Conservation (phyloP, 1,284 basidiomycete genomes). For the Wallemia mellicola region DNA sequence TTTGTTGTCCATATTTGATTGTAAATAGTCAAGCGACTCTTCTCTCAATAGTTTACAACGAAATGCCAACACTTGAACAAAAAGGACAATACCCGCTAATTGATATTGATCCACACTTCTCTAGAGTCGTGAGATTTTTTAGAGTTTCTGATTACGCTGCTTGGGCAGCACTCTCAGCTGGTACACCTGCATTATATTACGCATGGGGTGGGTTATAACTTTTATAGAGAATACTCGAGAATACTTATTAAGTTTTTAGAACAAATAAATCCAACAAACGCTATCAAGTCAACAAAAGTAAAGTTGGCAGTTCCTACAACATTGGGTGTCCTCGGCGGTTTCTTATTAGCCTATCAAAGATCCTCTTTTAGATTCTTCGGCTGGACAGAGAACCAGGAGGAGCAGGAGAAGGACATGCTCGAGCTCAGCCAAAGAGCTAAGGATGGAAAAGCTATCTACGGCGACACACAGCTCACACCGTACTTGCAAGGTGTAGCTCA, state of each 20-base stretch:
- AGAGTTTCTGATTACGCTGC: conserved; percentile 57
- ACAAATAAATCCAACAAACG: not conserved
- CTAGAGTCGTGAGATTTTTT: conserved; percentile 66
- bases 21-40: not conserved
- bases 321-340: conserved; percentile 54
- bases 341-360: conserved; percentile 74
- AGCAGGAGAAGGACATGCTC: conserved; percentile 38
- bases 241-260: too few species aligned
- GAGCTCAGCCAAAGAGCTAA: conserved; percentile 41
- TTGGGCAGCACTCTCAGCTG: conserved; percentile 54
- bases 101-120: conserved; percentile 70
- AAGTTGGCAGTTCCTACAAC: conserved; percentile 20
- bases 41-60: too few species aligned
- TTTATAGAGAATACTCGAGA: too few species aligned
- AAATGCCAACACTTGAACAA: not conserved
- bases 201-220: conserved; percentile 26
- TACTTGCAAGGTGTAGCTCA: conserved; percentile 73
- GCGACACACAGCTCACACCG: conserved; percentile 43
- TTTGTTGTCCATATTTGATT: not conserved
- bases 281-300: not conserved
- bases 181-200: conserved; percentile 42
- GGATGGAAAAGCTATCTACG: conserved; percentile 54
- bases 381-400: conserved; percentile 67
- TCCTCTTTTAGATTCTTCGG: conserved; percentile 85
- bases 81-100: not conserved